phyloP scores from a whole-genome alignment of 2,329 filamentous ascomycete species.

The Trichoderma harzianum region DNA sequence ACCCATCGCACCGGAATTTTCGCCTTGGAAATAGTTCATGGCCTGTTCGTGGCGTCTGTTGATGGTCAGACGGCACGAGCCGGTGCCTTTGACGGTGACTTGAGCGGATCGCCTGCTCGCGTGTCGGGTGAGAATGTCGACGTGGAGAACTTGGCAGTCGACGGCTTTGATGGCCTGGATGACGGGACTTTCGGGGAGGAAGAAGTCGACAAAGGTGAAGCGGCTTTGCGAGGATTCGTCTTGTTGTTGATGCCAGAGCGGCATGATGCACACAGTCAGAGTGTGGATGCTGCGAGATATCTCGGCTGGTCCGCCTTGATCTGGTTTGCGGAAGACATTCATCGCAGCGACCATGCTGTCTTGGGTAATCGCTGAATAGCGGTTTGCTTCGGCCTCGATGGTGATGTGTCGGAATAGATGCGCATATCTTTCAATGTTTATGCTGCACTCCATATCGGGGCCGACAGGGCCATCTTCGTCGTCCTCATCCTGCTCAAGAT shows the following conservation, averaged over 20 bases:
- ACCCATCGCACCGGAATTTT: background rate
- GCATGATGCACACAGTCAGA: constrained; percentile 41
- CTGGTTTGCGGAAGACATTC: constrained; percentile 31
- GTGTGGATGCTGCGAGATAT: constrained; percentile 35
- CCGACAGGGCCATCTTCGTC: background rate
- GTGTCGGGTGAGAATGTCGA: constrained; percentile 33
- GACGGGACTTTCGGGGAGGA: constrained; percentile 29
- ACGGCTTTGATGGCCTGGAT: constrained; percentile 32
- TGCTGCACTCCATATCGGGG: constrained; percentile 14
- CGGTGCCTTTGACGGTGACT: background rate
- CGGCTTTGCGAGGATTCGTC: constrained; percentile 13
- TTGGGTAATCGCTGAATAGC: constrained; percentile 28
- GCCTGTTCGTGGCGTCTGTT: constrained; percentile 21
- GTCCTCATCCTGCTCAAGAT: constrained; percentile 9
- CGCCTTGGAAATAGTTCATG: background rate
- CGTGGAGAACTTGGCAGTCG: constrained; percentile 34
- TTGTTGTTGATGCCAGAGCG: constrained; percentile 20
- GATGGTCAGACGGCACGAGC: constrained; percentile 18
- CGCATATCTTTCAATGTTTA: constrained; percentile 36
- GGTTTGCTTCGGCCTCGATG: constrained; percentile 43
- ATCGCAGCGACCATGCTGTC: constrained; percentile 37
- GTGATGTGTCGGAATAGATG: constrained; percentile 40
- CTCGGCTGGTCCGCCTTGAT: background rate
- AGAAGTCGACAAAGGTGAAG: constrained; percentile 39
- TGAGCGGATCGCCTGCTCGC: background rate